A percentile compares a stretch with the other conserved stretches of the same genome.
Conservation (phyloP, 2,329 filamentous ascomycete species). For the Epichloe aotearoae region DNA sequence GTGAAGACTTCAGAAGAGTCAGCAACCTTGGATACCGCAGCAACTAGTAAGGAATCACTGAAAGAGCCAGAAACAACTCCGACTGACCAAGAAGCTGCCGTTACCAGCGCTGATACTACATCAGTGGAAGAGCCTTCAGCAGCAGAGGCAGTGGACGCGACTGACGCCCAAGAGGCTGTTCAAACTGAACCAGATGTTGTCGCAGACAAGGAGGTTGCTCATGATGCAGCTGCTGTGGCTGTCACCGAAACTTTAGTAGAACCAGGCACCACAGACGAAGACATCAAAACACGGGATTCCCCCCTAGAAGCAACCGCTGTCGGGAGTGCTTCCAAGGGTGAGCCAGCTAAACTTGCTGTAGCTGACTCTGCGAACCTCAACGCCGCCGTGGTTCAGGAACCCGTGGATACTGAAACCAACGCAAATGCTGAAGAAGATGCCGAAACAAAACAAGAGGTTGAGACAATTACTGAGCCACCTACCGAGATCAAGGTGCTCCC, state of each 20-base stretch:
- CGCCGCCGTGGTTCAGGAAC: no score
- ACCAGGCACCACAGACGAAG: not conserved
- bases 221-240: not conserved
- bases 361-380: not conserved
- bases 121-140: not conserved
- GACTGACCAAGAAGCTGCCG: not conserved
- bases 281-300: not conserved
- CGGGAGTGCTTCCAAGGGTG: not conserved
- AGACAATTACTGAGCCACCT: not conserved
- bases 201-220: not conserved
- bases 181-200: not conserved
- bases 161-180: not conserved
- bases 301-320: not conserved
- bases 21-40: not conserved
- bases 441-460: not conserved
- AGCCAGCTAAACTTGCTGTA: not conserved
- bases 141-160: not conserved
- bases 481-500: not conserved
- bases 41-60: not conserved
- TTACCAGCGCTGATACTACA: not conserved
- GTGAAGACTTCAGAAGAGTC: not conserved
- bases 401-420: not conserved
- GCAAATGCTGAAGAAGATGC: conserved; percentile 3
- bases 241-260: conserved; percentile 4
- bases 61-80: not conserved